Evolutionary conservation across 2,329 filamentous ascomycete genomes (phyloP), one percentile per base, ranked within the genome.

Genomic region (Pseudogymnoascus sp.): DNA sequence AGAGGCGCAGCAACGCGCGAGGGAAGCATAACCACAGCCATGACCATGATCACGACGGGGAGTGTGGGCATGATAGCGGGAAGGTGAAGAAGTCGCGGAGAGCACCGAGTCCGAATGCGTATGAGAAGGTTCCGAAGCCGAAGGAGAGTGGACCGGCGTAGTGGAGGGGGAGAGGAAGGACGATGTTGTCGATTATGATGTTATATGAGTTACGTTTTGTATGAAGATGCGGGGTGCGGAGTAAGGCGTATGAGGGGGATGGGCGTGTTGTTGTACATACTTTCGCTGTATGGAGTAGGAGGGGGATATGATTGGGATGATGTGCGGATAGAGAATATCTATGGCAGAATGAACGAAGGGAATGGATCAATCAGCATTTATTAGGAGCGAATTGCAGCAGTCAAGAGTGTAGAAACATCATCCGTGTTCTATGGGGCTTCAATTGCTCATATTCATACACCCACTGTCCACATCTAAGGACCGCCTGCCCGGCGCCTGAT

Each of bases 51-150:
- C 75, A 75, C 62, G 68, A 69, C 10, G 70, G 69, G 60, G 68
- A 64, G 13, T 70, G 75, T 59, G 72, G 71, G 2, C 75, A 76
- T 44, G 73, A 71, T 1, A 74, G 77, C 64, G 71, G 70, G 63
- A 71, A 69, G 71, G 75, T 61, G 64, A 73, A 75, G 67, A 74
- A 74, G 62, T 68, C 69, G 60, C 65, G 61, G 21, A 75, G 83
- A 66, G 80, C 78, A 69, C 84, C 87, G 15, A 91, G 89, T 70
- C 89, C 89, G 21, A 93, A 93, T 74, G 90, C 90, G 1, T 93
- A 93, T 71, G 90, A 93, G 75, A 89, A 87, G 74, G 83, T 91
- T 73, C 86, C 86, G 9, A 84, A 83, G 72, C 79, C 79, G 31
- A 84, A 81, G 25, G 35, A 38, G 58, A 59, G n/a, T 13, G 58